These are phyloP conservation scores for Cutaneotrichosporon cutaneum DNA, from an alignment of 1,284 basidiomycete species.

Conservation along the genomic window DNA sequence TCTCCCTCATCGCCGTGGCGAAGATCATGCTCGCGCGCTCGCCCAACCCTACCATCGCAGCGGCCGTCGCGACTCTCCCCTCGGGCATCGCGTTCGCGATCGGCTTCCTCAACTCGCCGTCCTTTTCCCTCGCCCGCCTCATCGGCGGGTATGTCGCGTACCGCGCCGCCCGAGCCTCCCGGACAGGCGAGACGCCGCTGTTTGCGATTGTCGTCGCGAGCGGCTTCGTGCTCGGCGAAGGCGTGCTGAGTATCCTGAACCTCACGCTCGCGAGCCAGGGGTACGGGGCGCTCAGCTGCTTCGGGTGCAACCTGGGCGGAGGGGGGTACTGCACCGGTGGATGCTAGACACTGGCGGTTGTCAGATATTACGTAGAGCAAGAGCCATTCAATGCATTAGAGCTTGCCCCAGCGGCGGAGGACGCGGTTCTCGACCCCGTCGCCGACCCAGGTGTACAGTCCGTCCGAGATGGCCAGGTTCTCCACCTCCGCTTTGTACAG, in stretches of 20 bases:
- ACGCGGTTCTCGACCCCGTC: conserved; percentile 75
- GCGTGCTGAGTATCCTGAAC: conserved; percentile 79
- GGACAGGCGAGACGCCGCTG: conserved; percentile 61
- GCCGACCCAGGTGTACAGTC: conserved; percentile 76
- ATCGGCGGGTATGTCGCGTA: conserved; percentile 82
- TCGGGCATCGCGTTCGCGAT: conserved; percentile 81
- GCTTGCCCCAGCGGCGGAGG: conserved; percentile 68
- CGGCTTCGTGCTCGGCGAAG: conserved; percentile 91
- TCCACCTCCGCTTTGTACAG: conserved; percentile 89
- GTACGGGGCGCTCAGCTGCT: conserved; percentile 73
- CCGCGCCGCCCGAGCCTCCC: conserved; percentile 58
- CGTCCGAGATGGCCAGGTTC: conserved; percentile 87
- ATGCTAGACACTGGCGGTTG: conserved; percentile 23
- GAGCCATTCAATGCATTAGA: conserved; percentile 5
- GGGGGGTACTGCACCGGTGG: conserved; percentile 55
- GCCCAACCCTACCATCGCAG: conserved; percentile 48
- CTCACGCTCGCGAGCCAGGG: conserved; percentile 73
- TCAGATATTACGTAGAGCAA: background rate
- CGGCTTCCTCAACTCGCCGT: conserved; percentile 88
- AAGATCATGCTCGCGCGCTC: conserved; percentile 2
- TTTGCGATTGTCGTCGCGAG: conserved; percentile 81
- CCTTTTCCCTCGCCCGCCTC: conserved; percentile 86
- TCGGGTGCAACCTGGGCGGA: conserved; percentile 68
- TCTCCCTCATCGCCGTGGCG: conserved; percentile 63
- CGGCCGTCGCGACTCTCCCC: conserved; percentile 67